phyloP scores from a whole-genome alignment of 768 basidiomycete species.

The Pseudohyphozyma bogoriensis region DNA sequence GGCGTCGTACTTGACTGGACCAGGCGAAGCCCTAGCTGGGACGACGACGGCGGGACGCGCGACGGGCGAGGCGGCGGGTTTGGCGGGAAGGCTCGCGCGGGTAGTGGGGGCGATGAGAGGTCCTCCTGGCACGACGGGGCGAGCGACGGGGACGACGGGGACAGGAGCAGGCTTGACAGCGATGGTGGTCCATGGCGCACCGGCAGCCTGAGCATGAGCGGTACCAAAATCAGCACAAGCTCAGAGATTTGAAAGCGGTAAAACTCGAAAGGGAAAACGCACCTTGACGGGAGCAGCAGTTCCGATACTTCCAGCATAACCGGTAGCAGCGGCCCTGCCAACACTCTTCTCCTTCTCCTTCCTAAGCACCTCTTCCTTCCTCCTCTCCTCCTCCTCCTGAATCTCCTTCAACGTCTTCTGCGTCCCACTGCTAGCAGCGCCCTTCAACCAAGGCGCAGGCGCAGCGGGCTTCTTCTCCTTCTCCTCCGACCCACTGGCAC shows the following conservation, averaged over 20 bases:
- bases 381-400: slow-evolving; percentile 69
- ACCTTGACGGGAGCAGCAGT: slow-evolving; percentile 39
- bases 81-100: neutral
- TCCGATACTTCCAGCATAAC: slow-evolving; percentile 56
- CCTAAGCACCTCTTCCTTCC: slow-evolving; percentile 47
- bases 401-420: slow-evolving; percentile 99
- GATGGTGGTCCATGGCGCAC: slow-evolving; percentile 26
- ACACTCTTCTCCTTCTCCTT: slow-evolving; percentile 18
- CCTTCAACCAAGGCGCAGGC: slow-evolving; percentile 64
- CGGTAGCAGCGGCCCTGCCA: slow-evolving; percentile 39
- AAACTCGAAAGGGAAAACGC: neutral
- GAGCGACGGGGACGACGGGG: slow-evolving; percentile 11
- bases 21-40: slow-evolving; percentile 24
- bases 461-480: slow-evolving; percentile 31
- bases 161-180: slow-evolving; percentile 20
- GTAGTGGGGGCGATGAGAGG: neutral
- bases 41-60: slow-evolving; percentile 1
- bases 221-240: too few species aligned
- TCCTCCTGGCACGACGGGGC: slow-evolving; percentile 22
- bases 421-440: slow-evolving; percentile 50
- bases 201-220: neutral
- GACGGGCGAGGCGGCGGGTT: neutral
- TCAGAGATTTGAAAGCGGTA: neutral
- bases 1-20: slow-evolving; percentile 43
- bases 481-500: slow-evolving; percentile 42